Evolutionary conservation across 345 rosid species (phyloP).

Genomic region (Salix arbutifolia): DNA sequence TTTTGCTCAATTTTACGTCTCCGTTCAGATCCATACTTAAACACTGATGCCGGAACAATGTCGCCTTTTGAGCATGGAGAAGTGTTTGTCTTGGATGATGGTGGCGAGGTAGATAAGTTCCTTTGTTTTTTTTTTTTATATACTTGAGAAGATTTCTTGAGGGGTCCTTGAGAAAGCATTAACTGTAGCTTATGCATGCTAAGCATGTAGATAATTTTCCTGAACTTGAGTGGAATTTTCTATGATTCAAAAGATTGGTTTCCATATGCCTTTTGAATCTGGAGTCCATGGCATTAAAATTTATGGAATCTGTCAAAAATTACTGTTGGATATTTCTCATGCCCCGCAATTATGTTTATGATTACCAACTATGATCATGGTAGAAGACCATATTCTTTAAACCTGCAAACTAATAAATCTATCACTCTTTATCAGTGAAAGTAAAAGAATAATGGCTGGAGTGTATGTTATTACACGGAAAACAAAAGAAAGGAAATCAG

Average conservation of each 20-base stretch:
- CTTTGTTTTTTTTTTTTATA: neutral
- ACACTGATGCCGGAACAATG: slow-evolving; percentile 98
- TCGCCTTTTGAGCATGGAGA: slow-evolving; percentile 98
- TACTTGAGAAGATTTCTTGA: neutral
- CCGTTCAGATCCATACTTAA: slow-evolving; percentile 82
- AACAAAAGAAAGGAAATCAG: neutral
- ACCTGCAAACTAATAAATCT: neutral
- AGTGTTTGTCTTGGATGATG: slow-evolving; percentile 93
- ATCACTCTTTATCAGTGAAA: neutral
- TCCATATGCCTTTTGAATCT: neutral
- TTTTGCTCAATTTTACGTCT: neutral
- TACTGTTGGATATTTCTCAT: neutral
- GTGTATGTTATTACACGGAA: neutral
- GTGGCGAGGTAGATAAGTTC: slow-evolving; percentile 71
- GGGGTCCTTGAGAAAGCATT: neutral
- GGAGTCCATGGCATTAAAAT: neutral
- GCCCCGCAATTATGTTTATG: neutral
- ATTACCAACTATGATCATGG: neutral
- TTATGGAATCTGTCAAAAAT: neutral
- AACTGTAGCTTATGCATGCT: neutral
- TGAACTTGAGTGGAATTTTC: neutral
- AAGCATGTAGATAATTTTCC: neutral
- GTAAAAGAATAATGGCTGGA: neutral
- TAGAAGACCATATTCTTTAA: neutral
- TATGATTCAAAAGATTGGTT: neutral